Evolutionary conservation across 2,329 filamentous ascomycete genomes (phyloP).

Genomic region (Alternaria atra): DNA sequence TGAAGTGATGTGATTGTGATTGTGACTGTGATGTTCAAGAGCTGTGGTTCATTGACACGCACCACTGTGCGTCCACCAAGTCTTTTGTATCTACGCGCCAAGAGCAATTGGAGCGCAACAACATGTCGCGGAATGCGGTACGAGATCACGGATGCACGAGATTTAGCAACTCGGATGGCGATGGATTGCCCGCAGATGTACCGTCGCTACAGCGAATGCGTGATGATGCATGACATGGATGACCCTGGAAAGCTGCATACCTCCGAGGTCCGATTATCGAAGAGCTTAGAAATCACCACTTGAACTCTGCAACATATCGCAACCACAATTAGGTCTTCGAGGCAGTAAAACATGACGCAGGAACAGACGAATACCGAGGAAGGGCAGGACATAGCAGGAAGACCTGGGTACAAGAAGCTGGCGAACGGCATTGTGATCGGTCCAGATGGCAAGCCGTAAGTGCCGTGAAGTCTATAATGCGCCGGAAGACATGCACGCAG

Average conservation of each 20-base stretch:
- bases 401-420: conserved; percentile 60
- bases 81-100: conserved; percentile 2
- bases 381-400: conserved; percentile 36
- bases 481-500: conserved; percentile 13
- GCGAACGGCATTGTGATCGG: conserved; percentile 78
- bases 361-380: conserved; percentile 32
- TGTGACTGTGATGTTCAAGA: background rate
- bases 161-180: background rate
- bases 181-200: background rate
- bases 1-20: background rate
- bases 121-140: background rate
- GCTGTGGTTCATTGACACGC: background rate
- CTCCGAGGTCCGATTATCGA: conserved; percentile 22
- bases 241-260: conserved; percentile 10
- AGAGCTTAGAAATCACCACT: conserved; percentile 33
- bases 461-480: conserved; percentile 28
- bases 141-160: background rate
- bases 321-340: background rate
- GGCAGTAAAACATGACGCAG: conserved; percentile 30
- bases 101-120: background rate
- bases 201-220: background rate
- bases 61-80: background rate
- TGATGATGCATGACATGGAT: conserved; percentile 17
- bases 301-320: conserved; percentile 1
- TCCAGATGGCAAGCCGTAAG: conserved; percentile 86